These are phyloP conservation scores for Syncephalis plumigaleata DNA, from an alignment of 371 early-diverging fungal genomes.

Conservation along the genomic window DNA sequence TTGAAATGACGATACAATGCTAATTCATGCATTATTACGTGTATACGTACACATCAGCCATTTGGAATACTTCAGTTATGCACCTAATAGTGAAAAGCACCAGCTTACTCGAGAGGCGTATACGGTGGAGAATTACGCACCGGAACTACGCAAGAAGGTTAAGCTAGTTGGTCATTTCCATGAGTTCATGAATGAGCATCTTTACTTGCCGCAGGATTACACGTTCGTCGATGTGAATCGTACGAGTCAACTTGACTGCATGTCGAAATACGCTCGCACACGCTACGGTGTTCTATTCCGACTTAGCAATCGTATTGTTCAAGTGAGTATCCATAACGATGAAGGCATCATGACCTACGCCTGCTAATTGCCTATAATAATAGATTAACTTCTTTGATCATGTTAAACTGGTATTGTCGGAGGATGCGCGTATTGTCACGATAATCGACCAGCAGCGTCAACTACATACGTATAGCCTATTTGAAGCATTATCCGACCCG, in stretches of 20 bases:
- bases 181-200: constrained; percentile 42
- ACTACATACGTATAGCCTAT: constrained; percentile 12
- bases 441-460: constrained; percentile 23
- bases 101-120: constrained; percentile 17
- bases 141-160: constrained; percentile 43
- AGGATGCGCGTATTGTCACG: constrained; percentile 26
- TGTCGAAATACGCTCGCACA: constrained; percentile 47
- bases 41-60: constrained; percentile 10
- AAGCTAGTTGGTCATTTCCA: constrained; percentile 36
- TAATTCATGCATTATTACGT: background rate
- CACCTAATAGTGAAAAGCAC: constrained; percentile 13
- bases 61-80: constrained; percentile 26
- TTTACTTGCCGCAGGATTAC: constrained; percentile 14
- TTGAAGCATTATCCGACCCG: background rate
- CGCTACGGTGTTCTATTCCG: constrained; percentile 52
- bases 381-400: constrained; percentile 61
- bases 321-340: constrained; percentile 27
- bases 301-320: constrained; percentile 45
- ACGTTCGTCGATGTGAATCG: constrained; percentile 7
- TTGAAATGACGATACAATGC: background rate
- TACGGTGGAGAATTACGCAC: constrained; percentile 22
- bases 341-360: background rate
- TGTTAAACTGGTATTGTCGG: constrained; percentile 43
- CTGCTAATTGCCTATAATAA: background rate
- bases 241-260: constrained; percentile 19